Base-by-base conservation (phyloP, 1,284 basidiomycete species). In the Spongispora temasekensis region DNA sequence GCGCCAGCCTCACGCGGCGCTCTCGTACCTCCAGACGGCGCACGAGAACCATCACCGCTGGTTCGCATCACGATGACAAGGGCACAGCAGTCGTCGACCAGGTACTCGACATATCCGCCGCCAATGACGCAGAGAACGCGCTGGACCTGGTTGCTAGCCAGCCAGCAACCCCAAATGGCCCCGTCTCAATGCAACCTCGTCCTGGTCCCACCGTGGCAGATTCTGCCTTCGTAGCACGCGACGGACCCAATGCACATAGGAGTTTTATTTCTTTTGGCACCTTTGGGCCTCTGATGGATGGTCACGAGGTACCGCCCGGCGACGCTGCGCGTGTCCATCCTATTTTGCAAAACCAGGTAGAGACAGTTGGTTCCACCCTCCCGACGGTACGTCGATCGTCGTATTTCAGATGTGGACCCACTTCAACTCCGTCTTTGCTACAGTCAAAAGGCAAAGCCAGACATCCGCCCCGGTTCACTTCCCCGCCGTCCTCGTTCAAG, bases 401-500 rank as follows among this genome's bases (percentile, higher is more conserved):
- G 50, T 21, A 50, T 63, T 64, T 40, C 50, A 61, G 62, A 63
- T 63, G 17, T 17, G 17, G 34, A 51, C 58, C 66, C 58, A 59
- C 63, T 59, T 55, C 57, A 74, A 63, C 53, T 30, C 58, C 58
- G 54, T 21, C n/a, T 10, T 32, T 25, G 28, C 19, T 32, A 28
- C 50, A 77, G 75, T 35, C 61, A 52, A 75, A 74, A 58, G 71
- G 65, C 40, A 76, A 73, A 35, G 58, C 53, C 28, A 71, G 71
- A 59, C 67, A 64, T 32, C 46, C 50, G 10, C 56, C 62, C 27
- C 75, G 71, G 8, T 34, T 75, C n/a, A 74, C 74, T 6, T 62
- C 71, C 15, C 71, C 75, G 12, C 71, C 71, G 5, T 76, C 71
- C 35, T 71, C 71, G 13, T 73, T 76, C 58, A 75, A 73, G 37